These are phyloP conservation scores for Dryas integrifolia DNA, from an alignment of 331 rosid species.

Conservation along the genomic window DNA sequence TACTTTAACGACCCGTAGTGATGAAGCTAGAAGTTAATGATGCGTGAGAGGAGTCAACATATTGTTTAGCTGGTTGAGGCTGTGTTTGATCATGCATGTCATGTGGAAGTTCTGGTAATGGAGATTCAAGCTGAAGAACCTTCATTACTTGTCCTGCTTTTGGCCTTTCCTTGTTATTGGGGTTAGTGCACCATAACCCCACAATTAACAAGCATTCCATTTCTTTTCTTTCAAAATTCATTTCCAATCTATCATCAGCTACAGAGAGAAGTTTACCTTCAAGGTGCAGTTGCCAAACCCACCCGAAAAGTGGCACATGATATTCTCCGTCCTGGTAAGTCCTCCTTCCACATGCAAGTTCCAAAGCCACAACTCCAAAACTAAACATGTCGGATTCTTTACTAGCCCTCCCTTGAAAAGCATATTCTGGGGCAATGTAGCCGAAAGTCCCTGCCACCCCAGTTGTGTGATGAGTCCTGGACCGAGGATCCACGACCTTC, in stretches of 20 bases:
- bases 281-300: conserved; percentile 13
- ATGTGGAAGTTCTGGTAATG: background rate
- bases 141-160: background rate
- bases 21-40: background rate
- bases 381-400: conserved; percentile 3
- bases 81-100: conserved; percentile 3
- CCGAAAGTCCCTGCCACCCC: background rate
- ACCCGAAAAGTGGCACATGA: background rate
- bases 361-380: conserved; percentile 10
- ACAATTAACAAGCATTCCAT: background rate
- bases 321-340: conserved; percentile 6
- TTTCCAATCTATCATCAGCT: conserved; percentile 5
- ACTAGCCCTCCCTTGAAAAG: background rate
- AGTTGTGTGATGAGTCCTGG: background rate
- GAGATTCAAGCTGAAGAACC: background rate
- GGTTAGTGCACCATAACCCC: conserved; percentile 6
- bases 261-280: background rate
- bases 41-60: background rate
- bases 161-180: background rate
- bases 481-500: background rate
- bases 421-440: background rate
- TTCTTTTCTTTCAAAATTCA: background rate
- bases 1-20: too few species aligned
- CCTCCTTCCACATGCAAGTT: conserved; percentile 13
- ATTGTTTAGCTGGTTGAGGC: background rate